phyloP scores from a whole-genome alignment of 129 eudicot genomes.

The Centaurea solstitialis region DNA sequence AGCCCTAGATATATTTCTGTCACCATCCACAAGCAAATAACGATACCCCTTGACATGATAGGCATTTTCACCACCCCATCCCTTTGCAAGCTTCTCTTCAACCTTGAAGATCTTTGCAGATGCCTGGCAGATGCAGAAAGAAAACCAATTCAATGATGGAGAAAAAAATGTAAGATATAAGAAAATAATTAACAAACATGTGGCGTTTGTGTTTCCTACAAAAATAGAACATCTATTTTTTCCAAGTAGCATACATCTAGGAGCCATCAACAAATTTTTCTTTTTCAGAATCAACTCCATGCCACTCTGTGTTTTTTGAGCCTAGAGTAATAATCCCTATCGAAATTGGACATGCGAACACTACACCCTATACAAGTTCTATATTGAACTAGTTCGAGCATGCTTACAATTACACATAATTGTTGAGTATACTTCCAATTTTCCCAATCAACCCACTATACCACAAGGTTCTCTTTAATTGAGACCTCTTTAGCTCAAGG shows the following conservation, averaged over 20 bases:
- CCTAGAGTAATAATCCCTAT: neutral
- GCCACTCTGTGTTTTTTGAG: neutral
- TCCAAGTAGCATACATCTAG: conserved; percentile 1
- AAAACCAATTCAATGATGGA: neutral
- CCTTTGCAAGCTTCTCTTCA: conserved; percentile 94
- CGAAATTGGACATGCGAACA: neutral
- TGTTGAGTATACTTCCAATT: neutral
- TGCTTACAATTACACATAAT: neutral
- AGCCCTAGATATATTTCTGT: conserved; percentile 77
- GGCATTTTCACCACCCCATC: conserved; percentile 99
- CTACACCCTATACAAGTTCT: neutral
- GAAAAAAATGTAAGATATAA: neutral
- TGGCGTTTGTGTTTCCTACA: neutral
- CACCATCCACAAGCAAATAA: conserved; percentile 82
- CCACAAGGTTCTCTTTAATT: neutral
- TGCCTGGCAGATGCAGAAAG: conserved; percentile 44
- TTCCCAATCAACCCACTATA: neutral
- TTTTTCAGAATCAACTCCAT: neutral
- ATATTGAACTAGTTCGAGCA: neutral
- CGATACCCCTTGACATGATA: conserved; percentile 97
- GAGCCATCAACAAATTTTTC: neutral
- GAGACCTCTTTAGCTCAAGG: neutral
- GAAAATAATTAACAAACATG: neutral
- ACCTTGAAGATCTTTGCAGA: conserved; percentile 71
- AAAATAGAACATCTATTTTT: conserved; percentile 5